Conservation (phyloP, 2,329 filamentous ascomycete species). For the Pseudodiploospora longispora region DNA sequence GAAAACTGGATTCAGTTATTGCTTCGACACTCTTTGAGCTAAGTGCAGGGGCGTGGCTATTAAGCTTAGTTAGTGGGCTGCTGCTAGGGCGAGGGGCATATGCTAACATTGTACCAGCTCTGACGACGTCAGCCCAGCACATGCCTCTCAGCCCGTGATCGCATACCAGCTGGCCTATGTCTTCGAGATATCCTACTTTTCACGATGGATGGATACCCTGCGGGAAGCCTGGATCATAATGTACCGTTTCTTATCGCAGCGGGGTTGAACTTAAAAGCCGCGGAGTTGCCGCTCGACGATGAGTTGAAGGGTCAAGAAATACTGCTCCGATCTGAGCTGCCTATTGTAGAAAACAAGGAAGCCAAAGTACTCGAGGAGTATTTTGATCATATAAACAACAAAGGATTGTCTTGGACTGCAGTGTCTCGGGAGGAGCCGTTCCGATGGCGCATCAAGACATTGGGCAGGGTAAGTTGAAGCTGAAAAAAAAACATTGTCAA, state of each 20-base stretch:
- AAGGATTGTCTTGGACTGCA: conserved; percentile 57
- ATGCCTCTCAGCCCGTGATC: conserved; percentile 1
- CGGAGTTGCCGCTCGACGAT: conserved; percentile 35
- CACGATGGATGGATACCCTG: conserved; percentile 71
- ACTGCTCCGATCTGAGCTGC: conserved; percentile 62
- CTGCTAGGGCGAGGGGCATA: not conserved
- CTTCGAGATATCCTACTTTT: conserved; percentile 9
- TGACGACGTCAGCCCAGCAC: conserved; percentile 2
- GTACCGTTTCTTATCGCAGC: conserved; percentile 77
- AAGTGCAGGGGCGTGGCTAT: no score
- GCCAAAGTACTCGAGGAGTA: conserved; percentile 58
- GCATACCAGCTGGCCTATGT: conserved; percentile 4
- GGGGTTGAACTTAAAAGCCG: conserved; percentile 49
- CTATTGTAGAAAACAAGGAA: conserved; percentile 55
- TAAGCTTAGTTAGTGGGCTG: not conserved
- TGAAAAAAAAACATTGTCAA: not conserved
- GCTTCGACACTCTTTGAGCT: no score
- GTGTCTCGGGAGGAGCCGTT: conserved; percentile 43
- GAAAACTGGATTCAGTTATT: no score
- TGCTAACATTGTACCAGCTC: not conserved
- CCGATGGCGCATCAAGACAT: conserved; percentile 61
- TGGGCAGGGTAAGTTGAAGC: conserved; percentile 64
- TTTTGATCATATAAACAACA: conserved; percentile 58
- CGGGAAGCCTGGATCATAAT: conserved; percentile 77
- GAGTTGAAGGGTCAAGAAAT: conserved; percentile 51